Evolutionary conservation across 164 flowering plant genomes (phyloP), one percentile per base, ranked within the genome.

Genomic region (Echeveria elegans): DNA sequence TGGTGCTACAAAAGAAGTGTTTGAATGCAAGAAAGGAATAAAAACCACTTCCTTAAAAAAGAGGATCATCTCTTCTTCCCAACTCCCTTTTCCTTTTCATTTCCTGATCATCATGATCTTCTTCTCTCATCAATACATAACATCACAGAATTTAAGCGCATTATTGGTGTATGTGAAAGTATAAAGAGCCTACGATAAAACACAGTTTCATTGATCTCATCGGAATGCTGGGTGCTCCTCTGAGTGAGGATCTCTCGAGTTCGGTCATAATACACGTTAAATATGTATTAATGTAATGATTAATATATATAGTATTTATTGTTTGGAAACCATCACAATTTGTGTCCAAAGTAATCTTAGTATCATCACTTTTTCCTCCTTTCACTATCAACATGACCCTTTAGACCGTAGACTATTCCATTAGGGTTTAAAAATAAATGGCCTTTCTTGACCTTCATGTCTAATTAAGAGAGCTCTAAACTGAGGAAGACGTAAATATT

Each of bases 1-100:
- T 56, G 32, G 61, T 70, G 79, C 85, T 68, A 78, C 63, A 84
- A 89, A 89, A 86, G 85, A 76, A 82, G 87, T 68, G 82, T 81
- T 84, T 84, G 87, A 87, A 82, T 74, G 83, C 68, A 79, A 76
- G 78, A 70, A 64, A 76, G 73, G 78, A 76, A 79, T 75, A 76
- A 68, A 70, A 47, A 63, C 69, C 70, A 67, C 66, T 75, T 75
- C 64, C 76, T 75, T 74, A 43, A 68, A 53, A 53, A 26, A 40
- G 30, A 68, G 11, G 30, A 31, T 23, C 36, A 56, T 24, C n/a
- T n/a, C 68, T 43, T 58, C 28, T 14, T 66, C 62, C 36, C 34
- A n/a, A 32, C 8, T 68, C n/a, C 43, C 21, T 31, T 69, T 61
- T 19, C 41, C 66, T 60, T 26, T 50, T 63, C 66, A 15, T 40